Conservation (phyloP, 2,329 filamentous ascomycete species). For the Fusarium clavum region DNA sequence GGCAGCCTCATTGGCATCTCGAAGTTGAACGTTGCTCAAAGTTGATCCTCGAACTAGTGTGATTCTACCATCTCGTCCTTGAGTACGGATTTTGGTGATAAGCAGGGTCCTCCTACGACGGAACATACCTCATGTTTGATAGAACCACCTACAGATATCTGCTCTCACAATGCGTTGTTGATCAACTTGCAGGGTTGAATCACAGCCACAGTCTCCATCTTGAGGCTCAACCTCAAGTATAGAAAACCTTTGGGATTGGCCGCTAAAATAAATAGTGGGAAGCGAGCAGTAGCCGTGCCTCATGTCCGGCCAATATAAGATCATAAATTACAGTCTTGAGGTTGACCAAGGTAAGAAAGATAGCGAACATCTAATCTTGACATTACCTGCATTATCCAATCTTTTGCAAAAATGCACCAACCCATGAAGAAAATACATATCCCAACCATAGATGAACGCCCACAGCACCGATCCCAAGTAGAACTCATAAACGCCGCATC, state of each 20-base stretch:
- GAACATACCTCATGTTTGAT: not conserved
- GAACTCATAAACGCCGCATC: conserved; percentile 14
- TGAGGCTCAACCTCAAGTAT: not conserved
- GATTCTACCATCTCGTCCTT: not conserved
- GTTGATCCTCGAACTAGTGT: not conserved
- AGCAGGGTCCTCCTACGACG: not conserved
- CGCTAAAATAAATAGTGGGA: not conserved
- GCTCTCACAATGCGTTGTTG: not conserved
- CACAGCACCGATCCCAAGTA: conserved; percentile 2
- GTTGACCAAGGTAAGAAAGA: not conserved
- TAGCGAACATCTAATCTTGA: not conserved
- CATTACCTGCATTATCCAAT: not conserved
- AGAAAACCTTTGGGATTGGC: not conserved
- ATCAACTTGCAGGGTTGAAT: not conserved
- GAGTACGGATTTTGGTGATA: not conserved
- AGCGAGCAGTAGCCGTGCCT: not conserved
- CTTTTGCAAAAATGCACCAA: not conserved
- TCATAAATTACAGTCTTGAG: not conserved
- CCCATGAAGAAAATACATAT: not conserved
- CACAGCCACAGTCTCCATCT: not conserved
- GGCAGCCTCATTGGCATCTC: not conserved
- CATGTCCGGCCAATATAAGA: not conserved
- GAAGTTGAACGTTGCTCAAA: not conserved
- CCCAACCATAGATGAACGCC: conserved; percentile 16
- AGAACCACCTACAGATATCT: not conserved